phyloP scores from a whole-genome alignment of 2,329 filamentous ascomycete species.

The Coniochaeta ligniaria region DNA sequence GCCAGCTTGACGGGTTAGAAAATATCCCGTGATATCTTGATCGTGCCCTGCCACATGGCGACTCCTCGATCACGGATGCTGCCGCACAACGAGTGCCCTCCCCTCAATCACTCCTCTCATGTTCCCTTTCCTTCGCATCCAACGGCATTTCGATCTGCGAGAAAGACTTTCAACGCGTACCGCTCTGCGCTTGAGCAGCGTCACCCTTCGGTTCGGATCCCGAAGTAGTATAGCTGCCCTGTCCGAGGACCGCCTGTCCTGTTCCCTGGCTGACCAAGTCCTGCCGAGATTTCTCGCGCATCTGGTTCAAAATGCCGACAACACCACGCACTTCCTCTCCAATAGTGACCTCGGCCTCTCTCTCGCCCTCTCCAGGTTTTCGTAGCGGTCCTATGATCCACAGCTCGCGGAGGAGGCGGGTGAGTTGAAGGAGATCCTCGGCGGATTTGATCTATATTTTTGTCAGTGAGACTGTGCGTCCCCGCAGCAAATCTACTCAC shows the following conservation, averaged over 20 bases:
- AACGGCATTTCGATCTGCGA: no score
- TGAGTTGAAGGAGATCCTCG: conserved; percentile 38
- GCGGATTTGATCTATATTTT: conserved; percentile 27
- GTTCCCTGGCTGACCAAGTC: conserved; percentile 11
- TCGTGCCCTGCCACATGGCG: neutral
- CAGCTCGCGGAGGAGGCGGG: conserved; percentile 39
- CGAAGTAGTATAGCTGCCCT: conserved; percentile 15
- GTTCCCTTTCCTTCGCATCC: neutral
- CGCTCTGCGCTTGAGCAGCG: neutral
- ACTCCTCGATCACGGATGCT: neutral
- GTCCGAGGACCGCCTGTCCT: neutral
- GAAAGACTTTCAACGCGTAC: neutral
- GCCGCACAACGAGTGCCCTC: neutral
- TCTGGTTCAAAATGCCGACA: conserved; percentile 21
- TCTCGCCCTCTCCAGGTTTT: conserved; percentile 33
- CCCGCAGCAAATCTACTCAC: conserved; percentile 18
- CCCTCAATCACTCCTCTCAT: neutral
- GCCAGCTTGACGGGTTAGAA: neutral
- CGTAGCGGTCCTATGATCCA: conserved; percentile 41
- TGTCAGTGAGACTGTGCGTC: neutral
- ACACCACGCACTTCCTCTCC: conserved; percentile 28
- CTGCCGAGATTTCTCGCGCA: conserved; percentile 18
- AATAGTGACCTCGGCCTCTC: conserved; percentile 23
- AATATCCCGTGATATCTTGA: neutral
- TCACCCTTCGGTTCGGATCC: neutral